phyloP scores from a whole-genome alignment of 225 moss, liverwort and hornwort species.

The Straminergon stramineum region DNA sequence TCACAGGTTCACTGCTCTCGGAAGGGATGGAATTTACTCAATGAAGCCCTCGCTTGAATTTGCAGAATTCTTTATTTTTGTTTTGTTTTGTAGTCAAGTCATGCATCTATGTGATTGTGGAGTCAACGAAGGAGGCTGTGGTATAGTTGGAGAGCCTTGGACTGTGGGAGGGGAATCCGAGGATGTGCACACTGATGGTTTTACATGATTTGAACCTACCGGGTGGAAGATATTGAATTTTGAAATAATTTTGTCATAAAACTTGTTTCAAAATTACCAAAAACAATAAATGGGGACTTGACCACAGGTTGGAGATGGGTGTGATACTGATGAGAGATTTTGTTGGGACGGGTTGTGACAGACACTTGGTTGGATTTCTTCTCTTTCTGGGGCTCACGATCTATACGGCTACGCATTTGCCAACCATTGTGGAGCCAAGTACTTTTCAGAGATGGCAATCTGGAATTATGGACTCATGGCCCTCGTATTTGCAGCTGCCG shows the following conservation, averaged over 20 bases:
- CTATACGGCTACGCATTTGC: slow-evolving; percentile 56
- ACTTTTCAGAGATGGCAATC: slow-evolving; percentile 24
- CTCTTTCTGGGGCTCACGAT: slow-evolving; percentile 77
- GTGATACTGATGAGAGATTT: background rate
- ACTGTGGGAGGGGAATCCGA: background rate
- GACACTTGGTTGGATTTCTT: slow-evolving; percentile 83
- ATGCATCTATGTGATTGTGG: background rate
- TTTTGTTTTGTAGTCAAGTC: background rate
- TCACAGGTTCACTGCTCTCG: too few relatives aligned
- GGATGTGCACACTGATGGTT: background rate
- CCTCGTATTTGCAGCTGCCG: slow-evolving; percentile 60
- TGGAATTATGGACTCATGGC: slow-evolving; percentile 53
- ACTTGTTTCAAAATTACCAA: background rate
- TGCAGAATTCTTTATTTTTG: background rate
- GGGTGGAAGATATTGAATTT: background rate
- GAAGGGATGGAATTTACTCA: background rate
- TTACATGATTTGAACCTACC: background rate
- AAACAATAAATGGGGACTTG: too few relatives aligned
- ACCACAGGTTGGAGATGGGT: background rate
- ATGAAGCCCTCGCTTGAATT: background rate
- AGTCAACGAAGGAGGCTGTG: background rate
- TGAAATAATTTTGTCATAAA: background rate
- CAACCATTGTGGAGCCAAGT: slow-evolving; percentile 41
- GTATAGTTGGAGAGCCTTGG: background rate
- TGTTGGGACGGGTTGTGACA: slow-evolving; percentile 12